phyloP scores from a whole-genome alignment of 768 basidiomycete genomes.

The Melanogaster broomeanus region DNA sequence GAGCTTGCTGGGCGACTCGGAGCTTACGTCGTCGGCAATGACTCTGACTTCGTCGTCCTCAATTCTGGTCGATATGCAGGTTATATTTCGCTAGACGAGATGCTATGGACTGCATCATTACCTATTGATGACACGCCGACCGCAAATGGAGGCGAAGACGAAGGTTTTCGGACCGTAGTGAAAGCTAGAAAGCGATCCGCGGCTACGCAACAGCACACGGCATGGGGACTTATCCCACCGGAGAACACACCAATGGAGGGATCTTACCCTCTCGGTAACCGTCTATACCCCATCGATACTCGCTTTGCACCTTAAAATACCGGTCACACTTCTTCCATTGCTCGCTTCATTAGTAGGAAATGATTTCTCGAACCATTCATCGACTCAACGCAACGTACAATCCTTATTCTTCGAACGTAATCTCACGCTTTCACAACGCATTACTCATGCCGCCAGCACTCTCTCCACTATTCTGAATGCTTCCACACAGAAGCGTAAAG shows the following conservation, averaged over 20 bases:
- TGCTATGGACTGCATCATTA: slow-evolving; percentile 57
- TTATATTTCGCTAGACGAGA: slow-evolving; percentile 74
- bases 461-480: slow-evolving; percentile 56
- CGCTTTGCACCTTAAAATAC: slow-evolving; percentile 66
- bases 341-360: slow-evolving; percentile 81
- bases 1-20: slow-evolving; percentile 74
- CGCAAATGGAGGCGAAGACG: slow-evolving; percentile 39
- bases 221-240: slow-evolving; percentile 55
- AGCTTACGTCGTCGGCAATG: slow-evolving; percentile 75
- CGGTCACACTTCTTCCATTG: slow-evolving; percentile 72
- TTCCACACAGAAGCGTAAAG: slow-evolving; percentile 47
- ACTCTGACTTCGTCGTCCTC: slow-evolving; percentile 82
- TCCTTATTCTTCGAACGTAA: slow-evolving; percentile 67
- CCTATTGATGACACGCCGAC: slow-evolving; percentile 23
- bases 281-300: slow-evolving; percentile 63
- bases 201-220: slow-evolving; percentile 20
- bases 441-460: slow-evolving; percentile 61
- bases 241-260: slow-evolving; percentile 31
- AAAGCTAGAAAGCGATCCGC: slow-evolving; percentile 45
- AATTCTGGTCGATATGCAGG: slow-evolving; percentile 77
- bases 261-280: slow-evolving; percentile 52
- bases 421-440: slow-evolving; percentile 60
- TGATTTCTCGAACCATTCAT: slow-evolving; percentile 64
- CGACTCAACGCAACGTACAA: slow-evolving; percentile 52
- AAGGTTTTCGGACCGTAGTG: slow-evolving; percentile 62